Conservation (phyloP, 345 rosid genomes). For the Populus ilicifolia region DNA sequence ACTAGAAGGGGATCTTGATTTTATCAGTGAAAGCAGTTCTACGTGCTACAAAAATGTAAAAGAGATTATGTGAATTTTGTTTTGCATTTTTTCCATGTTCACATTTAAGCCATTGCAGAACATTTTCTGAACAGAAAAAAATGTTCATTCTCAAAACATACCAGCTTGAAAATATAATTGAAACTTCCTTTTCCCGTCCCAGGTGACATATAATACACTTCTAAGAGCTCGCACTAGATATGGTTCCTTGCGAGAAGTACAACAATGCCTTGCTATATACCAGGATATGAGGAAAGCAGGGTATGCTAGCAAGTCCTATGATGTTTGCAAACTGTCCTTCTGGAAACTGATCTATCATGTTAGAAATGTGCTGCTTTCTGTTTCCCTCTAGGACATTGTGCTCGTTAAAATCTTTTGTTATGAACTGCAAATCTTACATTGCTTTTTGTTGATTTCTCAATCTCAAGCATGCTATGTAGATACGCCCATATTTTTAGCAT, state of each 20-base stretch:
- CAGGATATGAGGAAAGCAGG: conserved; percentile 93
- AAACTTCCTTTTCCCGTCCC: conserved; percentile 14
- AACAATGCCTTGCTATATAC: conserved; percentile 80
- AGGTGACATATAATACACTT: conserved; percentile 89
- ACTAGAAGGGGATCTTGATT: not conserved
- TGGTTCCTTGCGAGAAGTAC: conserved; percentile 78
- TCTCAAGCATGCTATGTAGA: not conserved
- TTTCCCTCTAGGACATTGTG: not conserved
- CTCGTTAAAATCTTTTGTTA: not conserved
- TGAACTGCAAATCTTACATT: not conserved
- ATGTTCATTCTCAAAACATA: not conserved
- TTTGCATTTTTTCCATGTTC: not conserved
- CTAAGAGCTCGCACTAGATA: conserved; percentile 73
- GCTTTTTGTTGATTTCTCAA: not conserved
- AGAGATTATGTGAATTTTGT: not conserved
- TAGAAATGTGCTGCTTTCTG: not conserved
- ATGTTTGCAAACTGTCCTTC: not conserved
- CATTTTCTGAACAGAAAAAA: not conserved
- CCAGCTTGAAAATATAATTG: not conserved
- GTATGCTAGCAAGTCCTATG: conserved; percentile 33
- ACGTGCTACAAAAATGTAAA: not conserved
- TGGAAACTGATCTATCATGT: not conserved
- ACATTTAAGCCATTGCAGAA: not conserved
- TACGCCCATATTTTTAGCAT: not conserved
- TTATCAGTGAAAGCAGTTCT: not conserved